Evolutionary conservation across 2,329 filamentous ascomycete genomes (phyloP), one percentile per base, ranked within the genome.

Genomic region (Sporothrix globosa): DNA sequence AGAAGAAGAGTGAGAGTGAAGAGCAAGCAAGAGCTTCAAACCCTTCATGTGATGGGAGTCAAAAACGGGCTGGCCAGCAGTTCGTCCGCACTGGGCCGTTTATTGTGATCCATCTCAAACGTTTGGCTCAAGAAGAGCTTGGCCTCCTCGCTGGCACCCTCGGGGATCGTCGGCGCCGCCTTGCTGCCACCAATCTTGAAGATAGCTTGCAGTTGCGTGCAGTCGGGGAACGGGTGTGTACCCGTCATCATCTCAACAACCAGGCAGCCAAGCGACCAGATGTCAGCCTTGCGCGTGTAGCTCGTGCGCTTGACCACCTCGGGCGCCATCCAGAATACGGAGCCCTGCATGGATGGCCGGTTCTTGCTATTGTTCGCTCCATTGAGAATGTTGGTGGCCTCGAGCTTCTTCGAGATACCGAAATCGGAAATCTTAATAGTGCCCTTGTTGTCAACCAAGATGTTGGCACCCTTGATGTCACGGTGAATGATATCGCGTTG

Each of bases 231-330:
- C 0, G 96, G 96, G 79, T 98, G 96, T 58, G 89, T 91, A 70
- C 96, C 96, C 14, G 96, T 98, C 86, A 98, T 97, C 96, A 99
- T 99, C 83, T 99, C 96, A 30, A 99, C 95, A 17, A 99, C 93
- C 67, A 99, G 84, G 79, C 96, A 99, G 46, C 96, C 96, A 30
- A 99, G 87, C 60, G 93, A 97, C 96, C 96, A 99, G 76, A 99
- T 99, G 77, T 99, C 96, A 17, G 96, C 96, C 83, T 98, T 98
- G 82, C 95, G 93, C 5, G 95, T 98, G 82, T 99, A 97, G 6
- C 93, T 94, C 3, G 95, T 98, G 81, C 98, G 96, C 77, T 96
- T 96, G 73, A 99, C 96, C 24, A 99, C 96, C 82, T 99, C 96
- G 10, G 96, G 96, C 0, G 96, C 96, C 96, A 99, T 99, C 96